Conservation (phyloP, 352 stramenopile species). For the Pythium diclinum region DNA sequence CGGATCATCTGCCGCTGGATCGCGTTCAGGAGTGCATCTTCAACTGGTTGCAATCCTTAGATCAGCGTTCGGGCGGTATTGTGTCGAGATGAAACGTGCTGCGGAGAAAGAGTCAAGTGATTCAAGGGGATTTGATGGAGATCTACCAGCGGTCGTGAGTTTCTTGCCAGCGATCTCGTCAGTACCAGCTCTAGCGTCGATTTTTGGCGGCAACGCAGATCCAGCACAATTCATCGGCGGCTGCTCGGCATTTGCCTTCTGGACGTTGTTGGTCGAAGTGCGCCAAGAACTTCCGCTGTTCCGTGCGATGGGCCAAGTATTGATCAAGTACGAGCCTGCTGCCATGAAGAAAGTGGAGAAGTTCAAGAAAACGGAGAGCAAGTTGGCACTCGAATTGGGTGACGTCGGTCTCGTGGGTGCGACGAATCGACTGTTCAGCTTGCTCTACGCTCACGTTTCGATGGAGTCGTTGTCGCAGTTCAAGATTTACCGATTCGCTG, state of each 20-base stretch:
- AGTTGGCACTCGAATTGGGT: slow-evolving; percentile 42
- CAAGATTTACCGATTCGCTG: slow-evolving; percentile 33
- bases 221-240: slow-evolving; percentile 61
- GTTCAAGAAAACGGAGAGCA: slow-evolving; percentile 62
- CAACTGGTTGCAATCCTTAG: slow-evolving; percentile 23
- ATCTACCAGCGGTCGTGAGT: slow-evolving; percentile 46
- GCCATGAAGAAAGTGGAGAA: slow-evolving; percentile 81
- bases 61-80: slow-evolving; percentile 18
- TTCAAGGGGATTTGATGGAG: slow-evolving; percentile 28
- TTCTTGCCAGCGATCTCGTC: slow-evolving; percentile 52
- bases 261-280: slow-evolving; percentile 70
- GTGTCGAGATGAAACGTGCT: slow-evolving; percentile 14
- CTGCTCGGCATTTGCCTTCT: slow-evolving; percentile 63
- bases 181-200: slow-evolving; percentile 49
- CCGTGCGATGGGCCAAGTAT: slow-evolving; percentile 52
- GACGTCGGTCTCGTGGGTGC: slow-evolving; percentile 20
- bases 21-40: slow-evolving; percentile 17
- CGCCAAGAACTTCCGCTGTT: slow-evolving; percentile 73
- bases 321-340: slow-evolving; percentile 75
- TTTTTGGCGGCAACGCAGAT: slow-evolving; percentile 64
- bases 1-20: not conserved
- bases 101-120: slow-evolving; percentile 15
- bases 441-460: slow-evolving; percentile 23
- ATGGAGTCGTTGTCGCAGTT: slow-evolving; percentile 28
- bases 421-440: slow-evolving; percentile 13